Evolutionary conservation across 2,329 filamentous ascomycete genomes (phyloP).

Genomic region (Penicillium sclerotiorum): DNA sequence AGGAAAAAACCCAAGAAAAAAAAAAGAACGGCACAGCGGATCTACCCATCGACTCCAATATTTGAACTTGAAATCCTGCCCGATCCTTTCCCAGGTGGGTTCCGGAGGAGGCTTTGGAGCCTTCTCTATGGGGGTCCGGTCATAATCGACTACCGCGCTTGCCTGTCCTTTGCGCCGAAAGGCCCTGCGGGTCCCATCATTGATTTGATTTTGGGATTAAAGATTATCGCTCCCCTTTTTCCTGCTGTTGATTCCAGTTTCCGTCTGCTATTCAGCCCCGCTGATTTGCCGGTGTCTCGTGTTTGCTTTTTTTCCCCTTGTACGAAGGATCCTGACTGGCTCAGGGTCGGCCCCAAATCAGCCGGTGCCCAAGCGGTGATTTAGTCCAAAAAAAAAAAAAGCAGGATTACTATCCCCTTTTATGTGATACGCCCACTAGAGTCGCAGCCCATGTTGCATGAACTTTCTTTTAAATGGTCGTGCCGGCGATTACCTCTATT

Average conservation of each 20-base stretch:
- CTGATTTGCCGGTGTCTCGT: constrained; percentile 19
- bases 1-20: not conserved
- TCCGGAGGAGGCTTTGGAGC: not conserved
- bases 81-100: constrained; percentile 4
- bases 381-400: constrained; percentile 17
- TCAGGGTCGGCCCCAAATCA: constrained; percentile 24
- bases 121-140: constrained; percentile 1
- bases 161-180: constrained; percentile 7
- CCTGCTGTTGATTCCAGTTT: not conserved
- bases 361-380: constrained; percentile 17
- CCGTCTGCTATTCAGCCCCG: constrained; percentile 1
- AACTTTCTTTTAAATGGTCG: constrained; percentile 16
- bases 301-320: constrained; percentile 24
- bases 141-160: constrained; percentile 26
- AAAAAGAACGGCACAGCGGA: constrained; percentile 9
- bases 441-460: constrained; percentile 16
- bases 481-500: constrained; percentile 1
- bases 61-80: too few species aligned
- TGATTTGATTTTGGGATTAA: not conserved
- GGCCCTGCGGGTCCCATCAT: not conserved
- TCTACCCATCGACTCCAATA: constrained; percentile 26
- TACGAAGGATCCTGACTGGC: constrained; percentile 32
- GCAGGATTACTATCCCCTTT: constrained; percentile 14
- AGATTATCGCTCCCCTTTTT: not conserved
- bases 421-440: constrained; percentile 19